phyloP scores from a whole-genome alignment of 2,329 filamentous ascomycete genomes.

The Moelleriella libera region DNA sequence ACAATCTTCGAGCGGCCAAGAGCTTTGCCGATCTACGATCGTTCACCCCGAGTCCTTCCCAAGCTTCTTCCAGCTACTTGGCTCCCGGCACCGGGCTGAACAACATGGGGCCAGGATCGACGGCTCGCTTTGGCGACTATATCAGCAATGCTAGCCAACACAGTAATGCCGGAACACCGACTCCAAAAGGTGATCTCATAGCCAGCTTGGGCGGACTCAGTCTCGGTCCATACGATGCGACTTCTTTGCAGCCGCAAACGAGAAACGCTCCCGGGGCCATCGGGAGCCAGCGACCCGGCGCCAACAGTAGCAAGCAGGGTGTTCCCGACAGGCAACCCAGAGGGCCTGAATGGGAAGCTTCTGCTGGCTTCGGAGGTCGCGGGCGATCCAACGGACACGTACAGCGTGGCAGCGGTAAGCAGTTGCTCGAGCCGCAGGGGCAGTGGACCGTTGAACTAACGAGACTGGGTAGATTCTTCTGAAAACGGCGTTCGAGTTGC shows the following conservation, averaged over 20 bases:
- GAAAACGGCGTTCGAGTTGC: constrained; percentile 25
- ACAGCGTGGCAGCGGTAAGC: constrained; percentile 45
- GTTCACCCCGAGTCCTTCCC: constrained; percentile 88
- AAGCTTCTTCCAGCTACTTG: constrained; percentile 64
- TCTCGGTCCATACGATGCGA: constrained; percentile 35
- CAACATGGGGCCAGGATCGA: constrained; percentile 29
- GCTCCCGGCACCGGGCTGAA: constrained; percentile 32
- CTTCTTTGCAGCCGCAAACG: constrained; percentile 18
- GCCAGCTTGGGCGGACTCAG: constrained; percentile 35
- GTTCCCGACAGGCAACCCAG: constrained; percentile 50
- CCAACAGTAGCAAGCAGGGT: constrained; percentile 27
- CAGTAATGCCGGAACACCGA: constrained; percentile 22
- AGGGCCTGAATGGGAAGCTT: constrained; percentile 46
- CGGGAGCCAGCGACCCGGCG: constrained; percentile 47
- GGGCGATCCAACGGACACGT: constrained; percentile 45
- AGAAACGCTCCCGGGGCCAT: constrained; percentile 46
- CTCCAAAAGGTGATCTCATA: constrained; percentile 27
- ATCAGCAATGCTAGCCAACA: constrained; percentile 20
- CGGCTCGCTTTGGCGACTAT: constrained; percentile 32
- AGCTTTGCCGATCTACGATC: constrained; percentile 92
- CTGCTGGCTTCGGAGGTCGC: constrained; percentile 37
- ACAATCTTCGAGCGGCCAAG: constrained; percentile 84
- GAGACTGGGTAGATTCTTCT: constrained; percentile 22
- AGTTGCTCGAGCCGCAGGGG: background rate
- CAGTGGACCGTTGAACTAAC: background rate